Percentiles rank a stretch among this genome's conserved stretches.
These are phyloP conservation scores for Sicyos edulis DNA, from an alignment of 306 rosid genomes.

Conservation along the genomic window DNA sequence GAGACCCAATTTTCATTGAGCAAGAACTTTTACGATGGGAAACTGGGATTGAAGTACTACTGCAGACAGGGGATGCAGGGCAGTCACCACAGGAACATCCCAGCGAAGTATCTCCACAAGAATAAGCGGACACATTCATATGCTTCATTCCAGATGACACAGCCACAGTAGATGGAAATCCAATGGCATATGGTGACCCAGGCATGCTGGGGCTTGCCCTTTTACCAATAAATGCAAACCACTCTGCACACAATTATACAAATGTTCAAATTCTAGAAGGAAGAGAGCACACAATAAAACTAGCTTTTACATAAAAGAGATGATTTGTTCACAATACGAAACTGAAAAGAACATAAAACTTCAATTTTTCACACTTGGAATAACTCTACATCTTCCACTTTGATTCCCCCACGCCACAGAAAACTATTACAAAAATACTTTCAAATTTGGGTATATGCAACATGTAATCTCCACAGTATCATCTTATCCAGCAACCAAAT, in stretches of 20 bases:
- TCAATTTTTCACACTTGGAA: constrained; percentile 2
- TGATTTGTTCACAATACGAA: not conserved
- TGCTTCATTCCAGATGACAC: constrained; percentile 69
- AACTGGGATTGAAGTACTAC: constrained; percentile 51
- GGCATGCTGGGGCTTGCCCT: constrained; percentile 42
- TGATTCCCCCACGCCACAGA: not conserved
- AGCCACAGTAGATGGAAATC: constrained; percentile 44
- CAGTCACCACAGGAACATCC: constrained; percentile 99
- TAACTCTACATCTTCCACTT: not conserved
- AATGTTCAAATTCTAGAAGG: constrained; percentile 12
- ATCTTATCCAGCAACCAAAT: constrained; percentile 11
- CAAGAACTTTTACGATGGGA: constrained; percentile 49
- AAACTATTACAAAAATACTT: not conserved
- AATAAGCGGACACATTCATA: constrained; percentile 88
- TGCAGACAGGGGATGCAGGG: constrained; percentile 72
- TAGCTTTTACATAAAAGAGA: not conserved
- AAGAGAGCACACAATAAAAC: constrained; percentile 8
- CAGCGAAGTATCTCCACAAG: constrained; percentile 79
- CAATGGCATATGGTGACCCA: constrained; percentile 88
- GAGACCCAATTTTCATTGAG: constrained; percentile 63
- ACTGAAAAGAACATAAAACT: not conserved
- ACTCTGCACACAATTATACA: constrained; percentile 50
- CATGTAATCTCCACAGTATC: not conserved
- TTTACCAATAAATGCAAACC: constrained; percentile 84
- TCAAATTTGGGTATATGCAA: not conserved